A percentile compares a stretch with the other conserved stretches of the same genome.
phyloP scores from a whole-genome alignment of 495 filamentous ascomycete species.

The Aspergillus ostianus region DNA sequence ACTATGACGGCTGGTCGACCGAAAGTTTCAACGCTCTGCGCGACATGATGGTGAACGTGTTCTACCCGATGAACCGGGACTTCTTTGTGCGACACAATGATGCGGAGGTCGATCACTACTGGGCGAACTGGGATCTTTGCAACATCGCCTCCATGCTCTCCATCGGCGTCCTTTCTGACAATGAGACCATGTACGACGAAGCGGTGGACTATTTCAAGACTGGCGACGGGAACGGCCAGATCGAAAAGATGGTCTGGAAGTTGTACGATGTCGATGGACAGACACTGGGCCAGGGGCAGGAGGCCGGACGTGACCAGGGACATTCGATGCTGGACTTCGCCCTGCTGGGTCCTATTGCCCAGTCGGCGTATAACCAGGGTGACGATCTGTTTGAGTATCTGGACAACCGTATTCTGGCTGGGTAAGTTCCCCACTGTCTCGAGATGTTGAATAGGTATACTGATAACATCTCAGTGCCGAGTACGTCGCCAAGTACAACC shows the following conservation, averaged over 20 bases:
- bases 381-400: conserved; percentile 34
- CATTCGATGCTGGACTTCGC: conserved; percentile 39
- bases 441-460: neutral
- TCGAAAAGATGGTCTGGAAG: conserved; percentile 31
- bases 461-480: conserved; percentile 28
- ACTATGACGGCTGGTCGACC: conserved; percentile 32
- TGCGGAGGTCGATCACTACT: conserved; percentile 34
- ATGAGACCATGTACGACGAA: conserved; percentile 37
- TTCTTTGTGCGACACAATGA: conserved; percentile 35
- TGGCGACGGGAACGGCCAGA: conserved; percentile 36
- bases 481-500: conserved; percentile 44
- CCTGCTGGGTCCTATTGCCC: conserved; percentile 38
- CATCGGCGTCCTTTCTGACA: conserved; percentile 42
- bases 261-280: conserved; percentile 24
- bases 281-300: conserved; percentile 37
- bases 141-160: conserved; percentile 39
- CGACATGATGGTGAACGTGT: conserved; percentile 32
- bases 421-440: conserved; percentile 16
- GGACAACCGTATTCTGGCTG: conserved; percentile 36
- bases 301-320: conserved; percentile 45
- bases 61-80: conserved; percentile 33
- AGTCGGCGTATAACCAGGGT: conserved; percentile 43
- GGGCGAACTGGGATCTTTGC: conserved; percentile 48
- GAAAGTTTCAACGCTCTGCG: conserved; percentile 19
- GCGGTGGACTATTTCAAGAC: conserved; percentile 36